A percentile compares a stretch with the other conserved stretches of the same genome.
Conservation (phyloP, 306 rosid genomes). For the Ammopiptanthus mongolicus region DNA sequence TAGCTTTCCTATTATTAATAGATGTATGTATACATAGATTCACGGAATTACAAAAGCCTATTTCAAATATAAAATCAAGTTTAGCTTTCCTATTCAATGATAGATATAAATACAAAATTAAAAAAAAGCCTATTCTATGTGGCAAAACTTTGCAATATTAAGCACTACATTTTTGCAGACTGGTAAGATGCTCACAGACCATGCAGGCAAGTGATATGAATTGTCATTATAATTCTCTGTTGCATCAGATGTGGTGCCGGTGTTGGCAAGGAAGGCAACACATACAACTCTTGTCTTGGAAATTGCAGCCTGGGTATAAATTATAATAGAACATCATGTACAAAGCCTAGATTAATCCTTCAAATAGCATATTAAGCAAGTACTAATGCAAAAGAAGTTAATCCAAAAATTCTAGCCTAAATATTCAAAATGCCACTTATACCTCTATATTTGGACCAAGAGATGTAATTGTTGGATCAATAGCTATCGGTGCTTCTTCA, state of each 20-base stretch:
- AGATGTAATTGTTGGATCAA: slow-evolving; percentile 24
- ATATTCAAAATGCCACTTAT: neutral
- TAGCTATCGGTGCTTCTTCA: slow-evolving; percentile 39
- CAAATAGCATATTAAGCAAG: neutral
- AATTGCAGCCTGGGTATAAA: slow-evolving; percentile 56
- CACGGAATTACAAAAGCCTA: too few relatives aligned
- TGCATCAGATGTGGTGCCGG: slow-evolving; percentile 51
- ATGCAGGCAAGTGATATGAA: slow-evolving; percentile 56
- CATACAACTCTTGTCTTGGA: slow-evolving; percentile 60
- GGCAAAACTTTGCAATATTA: slow-evolving; percentile 69
- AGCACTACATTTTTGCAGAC: slow-evolving; percentile 68
- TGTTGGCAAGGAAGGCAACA: slow-evolving; percentile 84
- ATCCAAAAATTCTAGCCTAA: too few relatives aligned
- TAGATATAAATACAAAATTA: too few relatives aligned
- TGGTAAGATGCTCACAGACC: slow-evolving; percentile 87
- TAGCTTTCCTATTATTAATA: too few relatives aligned
- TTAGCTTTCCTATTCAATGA: too few relatives aligned
- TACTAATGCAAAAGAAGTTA: neutral
- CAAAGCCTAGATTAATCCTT: neutral
- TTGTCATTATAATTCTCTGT: slow-evolving; percentile 56
- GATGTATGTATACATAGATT: too few relatives aligned
- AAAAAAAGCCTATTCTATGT: neutral
- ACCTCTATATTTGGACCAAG: slow-evolving; percentile 57
- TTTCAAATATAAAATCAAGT: too few relatives aligned
- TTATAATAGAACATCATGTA: neutral